Base-by-base conservation (phyloP, 768 basidiomycete genomes). In the Ramaria sp. region DNA sequence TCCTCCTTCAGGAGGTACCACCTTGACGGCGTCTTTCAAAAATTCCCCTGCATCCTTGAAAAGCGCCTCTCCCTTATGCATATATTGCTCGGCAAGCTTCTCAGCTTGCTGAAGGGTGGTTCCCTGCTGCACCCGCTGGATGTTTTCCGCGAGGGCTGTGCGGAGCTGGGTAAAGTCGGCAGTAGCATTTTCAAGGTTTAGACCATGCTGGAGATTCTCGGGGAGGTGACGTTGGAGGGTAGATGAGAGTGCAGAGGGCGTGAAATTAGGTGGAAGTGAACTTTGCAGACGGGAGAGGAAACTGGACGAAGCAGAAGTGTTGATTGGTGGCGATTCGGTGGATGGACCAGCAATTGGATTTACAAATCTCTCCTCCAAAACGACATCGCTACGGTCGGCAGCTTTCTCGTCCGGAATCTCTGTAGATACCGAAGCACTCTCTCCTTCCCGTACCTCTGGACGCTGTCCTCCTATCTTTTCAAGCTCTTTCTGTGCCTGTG, bases 21-120 rank as follows among this genome's bases (percentile, higher is more conserved):
- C 86, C 68, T 93, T 94, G 63, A 97, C 91, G 11, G 90, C 91
- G 51, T 97, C 93, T 53, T 82, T 85, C 63, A 89, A 63, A 68
- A 78, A 80, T 42, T 73, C 72, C 22, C 77, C 77, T 1, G 82
- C 87, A 58, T 84, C 85, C 41, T 79, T 74, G 31, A 86, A 67
- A 34, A 85, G 64, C 7, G 68, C 75, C 61, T 86, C 84, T 66
- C 84, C 84, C 73, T 82, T 86, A 63, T 84, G 82, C 31, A 86
- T 79, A 65, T 91, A 91, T 62, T 88, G 91, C 67, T 91, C 91
- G 6, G 89, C 89, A 60, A 72, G 63, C 59, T 69, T 71, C 63
- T 72, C 71, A 4, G 72, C 71, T 50, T 72, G 67, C 53, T 86
- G 86, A 4, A 82, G 72, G n/a, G 76, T 76, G 52, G 81, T 83